Conservation (phyloP, 345 rosid species). For the Ceriops zippeliana region DNA sequence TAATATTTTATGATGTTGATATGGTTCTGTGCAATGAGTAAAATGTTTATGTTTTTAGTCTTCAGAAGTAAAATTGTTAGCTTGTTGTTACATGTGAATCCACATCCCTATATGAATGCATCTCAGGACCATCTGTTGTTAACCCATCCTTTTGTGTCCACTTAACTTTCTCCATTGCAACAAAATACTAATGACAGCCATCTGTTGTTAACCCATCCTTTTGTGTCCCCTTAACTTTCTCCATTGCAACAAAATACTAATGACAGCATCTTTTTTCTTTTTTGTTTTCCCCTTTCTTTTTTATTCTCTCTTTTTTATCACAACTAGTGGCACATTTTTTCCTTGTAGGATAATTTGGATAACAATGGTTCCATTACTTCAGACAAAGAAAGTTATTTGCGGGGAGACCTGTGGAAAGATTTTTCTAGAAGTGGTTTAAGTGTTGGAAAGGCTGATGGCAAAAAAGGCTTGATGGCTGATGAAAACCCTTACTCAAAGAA, state of each 20-base stretch:
- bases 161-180: not conserved
- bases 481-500: slow-evolving; percentile 29
- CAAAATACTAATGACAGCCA: not conserved
- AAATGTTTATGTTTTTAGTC: not conserved
- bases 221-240: not conserved
- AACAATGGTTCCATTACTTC: slow-evolving; percentile 23
- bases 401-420: slow-evolving; percentile 23
- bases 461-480: slow-evolving; percentile 23
- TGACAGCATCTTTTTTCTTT: not conserved
- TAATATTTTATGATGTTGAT: not conserved
- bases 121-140: not conserved
- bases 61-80: not conserved
- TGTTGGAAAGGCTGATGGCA: slow-evolving; percentile 25
- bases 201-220: not conserved
- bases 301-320: not conserved
- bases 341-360: slow-evolving; percentile 18
- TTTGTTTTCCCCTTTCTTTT: not conserved
- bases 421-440: slow-evolving; percentile 17
- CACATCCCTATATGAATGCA: not conserved
- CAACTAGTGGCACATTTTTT: not conserved
- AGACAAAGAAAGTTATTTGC: slow-evolving; percentile 15
- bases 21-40: not conserved
- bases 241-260: not conserved
- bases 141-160: not conserved
- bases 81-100: not conserved